These are phyloP conservation scores for Ceratocystis eucalypticola DNA, from an alignment of 2,329 filamentous ascomycete species.

Conservation along the genomic window DNA sequence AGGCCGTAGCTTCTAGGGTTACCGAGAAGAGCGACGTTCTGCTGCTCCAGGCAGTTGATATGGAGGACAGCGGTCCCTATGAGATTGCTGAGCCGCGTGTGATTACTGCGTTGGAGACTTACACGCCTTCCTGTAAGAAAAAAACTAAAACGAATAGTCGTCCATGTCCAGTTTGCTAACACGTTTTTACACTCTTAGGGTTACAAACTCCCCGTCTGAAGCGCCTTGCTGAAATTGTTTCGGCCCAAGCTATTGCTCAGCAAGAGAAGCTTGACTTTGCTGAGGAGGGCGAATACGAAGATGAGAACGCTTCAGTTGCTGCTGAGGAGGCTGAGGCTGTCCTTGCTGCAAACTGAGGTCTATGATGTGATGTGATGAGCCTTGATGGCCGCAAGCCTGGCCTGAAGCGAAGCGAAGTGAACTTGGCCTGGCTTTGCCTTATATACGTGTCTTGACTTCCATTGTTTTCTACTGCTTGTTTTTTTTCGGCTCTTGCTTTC, in stretches of 20 bases:
- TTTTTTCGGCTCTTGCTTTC: not conserved
- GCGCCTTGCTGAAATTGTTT: slow-evolving; percentile 94
- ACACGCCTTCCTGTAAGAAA: slow-evolving; percentile 83
- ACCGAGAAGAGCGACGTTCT: slow-evolving; percentile 98
- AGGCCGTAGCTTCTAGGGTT: slow-evolving; percentile 89
- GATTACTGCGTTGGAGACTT: slow-evolving; percentile 93
- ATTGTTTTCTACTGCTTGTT: not conserved
- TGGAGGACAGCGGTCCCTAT: slow-evolving; percentile 97
- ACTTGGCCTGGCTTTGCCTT: not conserved
- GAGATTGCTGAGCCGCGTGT: slow-evolving; percentile 94
- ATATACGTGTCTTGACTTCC: slow-evolving; percentile 9
- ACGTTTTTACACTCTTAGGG: slow-evolving; percentile 39
- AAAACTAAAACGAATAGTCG: not conserved
- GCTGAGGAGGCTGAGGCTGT: slow-evolving; percentile 19
- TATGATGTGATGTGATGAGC: not conserved
- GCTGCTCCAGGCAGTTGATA: slow-evolving; percentile 85
- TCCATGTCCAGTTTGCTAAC: slow-evolving; percentile 23
- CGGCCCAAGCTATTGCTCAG: slow-evolving; percentile 87
- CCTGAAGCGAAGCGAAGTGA: not conserved
- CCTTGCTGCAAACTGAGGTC: slow-evolving; percentile 15
- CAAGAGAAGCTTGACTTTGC: slow-evolving; percentile 66
- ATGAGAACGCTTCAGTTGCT: slow-evolving; percentile 31
- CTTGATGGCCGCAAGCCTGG: not conserved
- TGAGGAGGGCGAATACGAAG: slow-evolving; percentile 31
- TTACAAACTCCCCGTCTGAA: slow-evolving; percentile 91